Conservation (phyloP, 2,329 filamentous ascomycete species). For the Nemania serpens region DNA sequence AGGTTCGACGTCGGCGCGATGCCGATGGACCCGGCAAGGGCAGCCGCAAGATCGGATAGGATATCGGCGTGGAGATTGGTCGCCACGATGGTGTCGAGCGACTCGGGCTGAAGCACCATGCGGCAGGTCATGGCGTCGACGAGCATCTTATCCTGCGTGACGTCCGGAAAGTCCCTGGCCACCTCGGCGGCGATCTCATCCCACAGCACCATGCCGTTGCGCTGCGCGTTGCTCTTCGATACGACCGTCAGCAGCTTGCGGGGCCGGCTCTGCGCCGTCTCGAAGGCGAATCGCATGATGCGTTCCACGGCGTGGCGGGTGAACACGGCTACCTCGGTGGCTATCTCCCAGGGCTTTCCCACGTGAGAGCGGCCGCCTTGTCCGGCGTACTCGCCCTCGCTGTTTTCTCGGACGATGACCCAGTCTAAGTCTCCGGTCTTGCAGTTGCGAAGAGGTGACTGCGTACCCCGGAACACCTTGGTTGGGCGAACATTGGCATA, state of each 20-base stretch:
- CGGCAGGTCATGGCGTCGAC: constrained; percentile 69
- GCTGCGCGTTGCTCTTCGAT: constrained; percentile 68
- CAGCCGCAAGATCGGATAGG: constrained; percentile 70
- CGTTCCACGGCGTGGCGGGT: constrained; percentile 62
- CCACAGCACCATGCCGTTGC: constrained; percentile 72
- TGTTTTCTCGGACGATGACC: constrained; percentile 70
- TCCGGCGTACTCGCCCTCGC: constrained; percentile 68
- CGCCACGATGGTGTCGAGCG: constrained; percentile 66
- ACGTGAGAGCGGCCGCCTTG: constrained; percentile 66
- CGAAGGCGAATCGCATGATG: constrained; percentile 67
- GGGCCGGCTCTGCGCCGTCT: constrained; percentile 60
- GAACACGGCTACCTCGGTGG: constrained; percentile 68
- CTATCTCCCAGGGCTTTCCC: constrained; percentile 62
- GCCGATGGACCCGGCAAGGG: constrained; percentile 71
- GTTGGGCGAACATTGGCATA: constrained; percentile 70
- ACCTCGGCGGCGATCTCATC: constrained; percentile 64
- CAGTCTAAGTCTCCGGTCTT: constrained; percentile 61
- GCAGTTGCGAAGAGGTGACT: constrained; percentile 57
- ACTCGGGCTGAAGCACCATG: constrained; percentile 65
- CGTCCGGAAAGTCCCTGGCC: constrained; percentile 62
- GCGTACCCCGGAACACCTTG: constrained; percentile 62
- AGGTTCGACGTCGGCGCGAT: constrained; percentile 73
- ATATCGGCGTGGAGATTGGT: constrained; percentile 69
- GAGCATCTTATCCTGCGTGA: constrained; percentile 67
- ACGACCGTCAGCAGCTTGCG: constrained; percentile 65